Evolutionary conservation across 148 eudicot genomes (phyloP), one percentile per base, ranked within the genome.

Genomic region (Cornus kousa): DNA sequence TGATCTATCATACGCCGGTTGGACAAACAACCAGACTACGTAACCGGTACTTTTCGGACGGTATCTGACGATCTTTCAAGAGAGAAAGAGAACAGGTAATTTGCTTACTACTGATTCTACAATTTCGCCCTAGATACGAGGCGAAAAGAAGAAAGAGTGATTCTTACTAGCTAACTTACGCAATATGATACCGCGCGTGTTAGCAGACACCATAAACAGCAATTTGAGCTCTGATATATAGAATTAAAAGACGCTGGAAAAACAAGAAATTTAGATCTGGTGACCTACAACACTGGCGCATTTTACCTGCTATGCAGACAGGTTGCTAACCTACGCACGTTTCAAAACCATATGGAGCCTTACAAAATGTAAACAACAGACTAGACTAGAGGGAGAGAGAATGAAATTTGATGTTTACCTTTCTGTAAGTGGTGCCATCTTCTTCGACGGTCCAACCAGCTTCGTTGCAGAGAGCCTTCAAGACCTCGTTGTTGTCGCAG

Each of bases 371-470:
- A 2, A 35, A 35, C 9, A 24, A 1, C 22, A 53, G 35, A 53
- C 5, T 33, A 22, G 9, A 28, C 35, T 1, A 33, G 79, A 31
- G 16, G 20, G 22, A 20, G 66, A 62, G 23, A 20, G 24, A 62
- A 7, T 3, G 66, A 62, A 32, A 5, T 62, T 62, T 62, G 66
- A 14, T 48, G 64, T 40, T 6, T 85, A 94, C 97, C 93, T 90
- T 90, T 66, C 97, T 80, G 43, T 93, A 94, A 48, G 98, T 94
- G 46, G 97, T 94, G 68, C 98, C 98, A 31, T 94, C 98, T 46
- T 91, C 94, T 83, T 93, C 97, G 11, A 94, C 98, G 77, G 90
- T 73, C 98, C 98, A 94, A 35, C 98, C 98, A 57, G 98, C 98
- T 80, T 94, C 97, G 6, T 89, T 85, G 68, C 97, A 94, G 20